Base-by-base conservation (phyloP, 805 yeast species). In the Candida odintsovae region DNA sequence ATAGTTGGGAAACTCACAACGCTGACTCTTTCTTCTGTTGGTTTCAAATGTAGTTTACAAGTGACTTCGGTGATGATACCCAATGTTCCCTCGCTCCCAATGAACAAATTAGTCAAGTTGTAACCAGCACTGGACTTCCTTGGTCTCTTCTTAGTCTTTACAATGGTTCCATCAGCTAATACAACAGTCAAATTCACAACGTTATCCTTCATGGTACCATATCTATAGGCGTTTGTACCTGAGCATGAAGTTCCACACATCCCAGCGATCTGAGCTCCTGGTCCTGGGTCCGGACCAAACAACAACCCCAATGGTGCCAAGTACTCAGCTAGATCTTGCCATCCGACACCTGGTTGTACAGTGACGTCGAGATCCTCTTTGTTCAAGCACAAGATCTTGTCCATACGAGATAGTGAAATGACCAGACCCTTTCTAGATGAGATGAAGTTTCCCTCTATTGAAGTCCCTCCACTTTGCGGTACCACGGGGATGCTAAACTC, bases 21-120 rank as follows among this genome's bases (percentile, higher is more conserved):
- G 4, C 83, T 80, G 26, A 88, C 87, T 45, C 77, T 75, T 59
- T 86, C 90, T 44, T 68, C 57, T 55, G 67, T 65, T 0, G 92
- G 90, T 49, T 72, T 75, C 15, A 80, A 82, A 54, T 83, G 83
- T 43, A 86, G 67, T 59, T 80, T 83, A 35, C 86, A 69, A 0
- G 90, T 85, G 2, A 86, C 88, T 55, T 86, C 90, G 2, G 89
- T 85, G 21, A 86, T 78, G 10, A 86, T 71, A 1, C 90, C 95
- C 46, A 86, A 65, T 0, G 95, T 86, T 6, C 95, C 94, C 55
- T 86, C 94, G 40, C 85, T 73, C 1, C 95, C 94, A 46, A 82
- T 70, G 61, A 86, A 82, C 46, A 86, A 64, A n/a, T 83, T 81
- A 37, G 85, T 86, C 58, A 86, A 69, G 52, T 83, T 85, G 62